Base-by-base conservation (phyloP, 257 asterid genomes). In the Gentiana macrophylla region DNA sequence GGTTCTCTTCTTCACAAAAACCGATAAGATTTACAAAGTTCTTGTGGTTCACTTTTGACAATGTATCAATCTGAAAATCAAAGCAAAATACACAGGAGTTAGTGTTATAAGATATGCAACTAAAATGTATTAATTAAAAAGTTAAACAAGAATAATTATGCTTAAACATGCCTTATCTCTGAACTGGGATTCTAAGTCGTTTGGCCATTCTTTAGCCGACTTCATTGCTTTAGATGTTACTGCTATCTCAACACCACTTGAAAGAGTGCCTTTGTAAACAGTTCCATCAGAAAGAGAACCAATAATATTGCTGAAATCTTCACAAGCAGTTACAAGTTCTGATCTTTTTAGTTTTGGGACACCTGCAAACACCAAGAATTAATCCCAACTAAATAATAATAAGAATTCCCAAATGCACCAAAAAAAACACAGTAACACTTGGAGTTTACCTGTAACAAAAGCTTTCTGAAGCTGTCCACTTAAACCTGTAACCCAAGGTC, bases 281-380 rank as follows among this genome's bases (percentile, higher is more conserved):
- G 79, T 70, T 64, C 84, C 78, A 63, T 81, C 82, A 0, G 84
- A 77, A 49, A 81, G 70, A 15, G 84, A 75, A 45, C 79, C 91
- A 36, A 91, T 81, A 32, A 91, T 83, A 70, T 91, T 91, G 79
- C 98, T 91, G 71, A 91, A 91, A 70, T 87, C 98, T 79, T 91
- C 98, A 36, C 98, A 91, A 13, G 96, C 96, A 15, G 70, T 77
- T 66, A 79, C 94, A 45, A 91, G 95, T 55, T 91, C 98, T 60
- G 67, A 24, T 50, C 79, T 50, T 49, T 64, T 71, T 53, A 76
- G 76, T 57, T 72, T 76, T 46, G 74, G 79, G 56, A 72, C 76
- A 52, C 82, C 82, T 76, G 57, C 8, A 57, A 59, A 51, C 41
- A 55, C 37, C n/a, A 13, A 8, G 24, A 24, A 24, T 24, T 24